Evolutionary conservation across 805 yeast genomes (phyloP), one percentile per base, ranked within the genome.

Genomic region (Kuraishia floccosa): DNA sequence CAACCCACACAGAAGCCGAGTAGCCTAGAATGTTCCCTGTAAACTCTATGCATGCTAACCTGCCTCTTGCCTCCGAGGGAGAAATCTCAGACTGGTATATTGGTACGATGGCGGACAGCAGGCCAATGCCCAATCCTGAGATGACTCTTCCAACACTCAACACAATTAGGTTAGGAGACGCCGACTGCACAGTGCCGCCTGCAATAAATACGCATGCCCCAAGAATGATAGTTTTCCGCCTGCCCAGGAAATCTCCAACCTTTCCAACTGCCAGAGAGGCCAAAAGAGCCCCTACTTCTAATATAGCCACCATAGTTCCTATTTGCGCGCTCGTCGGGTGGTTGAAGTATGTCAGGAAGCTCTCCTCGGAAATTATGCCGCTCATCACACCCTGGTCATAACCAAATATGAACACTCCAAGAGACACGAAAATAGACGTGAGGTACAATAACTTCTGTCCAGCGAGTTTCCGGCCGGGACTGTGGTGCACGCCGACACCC

Each of bases 41-140:
- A 53, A 84, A 86, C 49, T 85, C 93, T 23, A 84, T 79, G 48
- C 94, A 82, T 3, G 89, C 94, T 32, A 84, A 60, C 44, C 73
- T 69, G 2, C 95, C 95, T 46, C 95, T 66, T 41, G 81, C 82
- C 46, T 82, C 82, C 16, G 86, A 79, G 1, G 95, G 95, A 5
- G 87, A 73, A 30, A 86, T 82, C 48, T 85, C 96, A 30, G 87
- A 75, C 50, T 84, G 94, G 53, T 83, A 85, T 30, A 83, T 76
- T 1, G 94, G 94, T 8, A 85, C 87, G 38, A 85, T 78, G 6
- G 93, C 77, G 17, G 87, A 76, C 28, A 85, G 58, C 32, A 85
- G 58, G 3, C 96, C 96, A 17, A 85, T 87, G 2, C 94, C 94
- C n/a, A 84, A 41, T 12, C 96, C 95, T 24, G 83, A 67, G 28